phyloP scores from a whole-genome alignment of 2,329 filamentous ascomycete genomes.

The Fusarium poae region DNA sequence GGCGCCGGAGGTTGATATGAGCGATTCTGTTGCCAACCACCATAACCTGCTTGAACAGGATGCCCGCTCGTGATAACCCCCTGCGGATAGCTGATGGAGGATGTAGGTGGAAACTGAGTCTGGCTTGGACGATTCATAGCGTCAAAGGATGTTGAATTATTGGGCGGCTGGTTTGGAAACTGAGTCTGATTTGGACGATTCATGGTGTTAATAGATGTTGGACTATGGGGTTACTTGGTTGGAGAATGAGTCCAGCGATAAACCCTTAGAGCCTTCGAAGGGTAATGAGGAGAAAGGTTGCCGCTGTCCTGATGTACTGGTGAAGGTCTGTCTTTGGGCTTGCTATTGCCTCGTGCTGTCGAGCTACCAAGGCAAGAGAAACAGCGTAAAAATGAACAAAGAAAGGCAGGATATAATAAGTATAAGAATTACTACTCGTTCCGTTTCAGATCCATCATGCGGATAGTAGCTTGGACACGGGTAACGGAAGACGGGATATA shows the following conservation, averaged over 20 bases:
- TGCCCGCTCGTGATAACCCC: constrained; percentile 6
- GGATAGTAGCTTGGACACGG: constrained; percentile 32
- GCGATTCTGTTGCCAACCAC: constrained; percentile 30
- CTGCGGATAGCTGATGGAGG: constrained; percentile 14
- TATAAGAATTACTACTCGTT: constrained; percentile 10
- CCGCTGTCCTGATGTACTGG: constrained; percentile 4
- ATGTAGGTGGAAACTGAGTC: too few relatives aligned
- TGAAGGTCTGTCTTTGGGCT: not conserved
- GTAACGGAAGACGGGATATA: constrained; percentile 38
- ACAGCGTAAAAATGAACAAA: constrained; percentile 3
- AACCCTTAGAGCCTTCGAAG: not conserved
- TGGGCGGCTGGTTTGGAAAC: not conserved
- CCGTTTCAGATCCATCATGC: constrained; percentile 1
- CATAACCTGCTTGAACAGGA: constrained; percentile 17
- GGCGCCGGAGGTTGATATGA: constrained; percentile 33
- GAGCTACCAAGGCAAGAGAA: not conserved
- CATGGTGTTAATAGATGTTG: not conserved
- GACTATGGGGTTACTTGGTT: not conserved
- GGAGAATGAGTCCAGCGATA: constrained; percentile 4
- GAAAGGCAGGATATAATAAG: constrained; percentile 5
- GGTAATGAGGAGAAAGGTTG: constrained; percentile 10
- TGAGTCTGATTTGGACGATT: not conserved
- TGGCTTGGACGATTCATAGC: not conserved
- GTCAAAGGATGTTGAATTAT: not conserved
- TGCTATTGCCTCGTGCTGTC: constrained; percentile 6